Conservation (phyloP, 257 asterid species). For the Linaria vulgaris region DNA sequence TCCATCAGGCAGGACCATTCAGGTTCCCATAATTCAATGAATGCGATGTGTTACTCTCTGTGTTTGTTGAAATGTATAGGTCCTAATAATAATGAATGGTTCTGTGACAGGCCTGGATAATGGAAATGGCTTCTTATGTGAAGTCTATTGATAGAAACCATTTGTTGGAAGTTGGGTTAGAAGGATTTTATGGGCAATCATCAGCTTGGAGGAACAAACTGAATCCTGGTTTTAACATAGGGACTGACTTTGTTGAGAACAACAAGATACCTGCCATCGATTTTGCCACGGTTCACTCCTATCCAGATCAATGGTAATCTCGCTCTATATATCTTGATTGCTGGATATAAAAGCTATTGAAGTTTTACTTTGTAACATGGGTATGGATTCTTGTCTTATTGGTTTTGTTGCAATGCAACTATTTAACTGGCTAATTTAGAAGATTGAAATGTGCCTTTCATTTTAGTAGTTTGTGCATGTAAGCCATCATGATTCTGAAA, state of each 20-base stretch:
- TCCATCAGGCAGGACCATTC: constrained; percentile 80
- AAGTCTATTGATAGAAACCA: constrained; percentile 83
- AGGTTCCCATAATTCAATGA: constrained; percentile 38
- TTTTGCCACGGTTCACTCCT: constrained; percentile 85
- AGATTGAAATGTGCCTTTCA: no score
- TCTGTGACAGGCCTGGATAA: constrained; percentile 60
- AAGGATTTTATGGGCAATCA: constrained; percentile 83
- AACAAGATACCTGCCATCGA: constrained; percentile 65
- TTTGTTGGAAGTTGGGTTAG: constrained; percentile 79
- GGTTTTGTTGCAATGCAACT: no score
- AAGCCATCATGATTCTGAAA: no score
- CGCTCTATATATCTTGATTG: no score
- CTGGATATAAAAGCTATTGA: no score
- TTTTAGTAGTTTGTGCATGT: no score
- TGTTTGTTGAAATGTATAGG: no score
- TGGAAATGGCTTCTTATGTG: constrained; percentile 78
- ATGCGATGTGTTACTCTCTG: no score
- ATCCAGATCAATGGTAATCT: constrained; percentile 88
- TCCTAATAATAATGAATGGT: no score
- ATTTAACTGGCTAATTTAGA: no score
- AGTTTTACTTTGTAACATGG: no score
- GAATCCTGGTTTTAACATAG: constrained; percentile 56
- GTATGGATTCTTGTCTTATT: no score
- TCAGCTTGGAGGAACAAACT: constrained; percentile 47
- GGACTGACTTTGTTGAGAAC: constrained; percentile 83